These are phyloP conservation scores for Ceriops tagal DNA, from an alignment of 345 rosid species.

Conservation along the genomic window DNA sequence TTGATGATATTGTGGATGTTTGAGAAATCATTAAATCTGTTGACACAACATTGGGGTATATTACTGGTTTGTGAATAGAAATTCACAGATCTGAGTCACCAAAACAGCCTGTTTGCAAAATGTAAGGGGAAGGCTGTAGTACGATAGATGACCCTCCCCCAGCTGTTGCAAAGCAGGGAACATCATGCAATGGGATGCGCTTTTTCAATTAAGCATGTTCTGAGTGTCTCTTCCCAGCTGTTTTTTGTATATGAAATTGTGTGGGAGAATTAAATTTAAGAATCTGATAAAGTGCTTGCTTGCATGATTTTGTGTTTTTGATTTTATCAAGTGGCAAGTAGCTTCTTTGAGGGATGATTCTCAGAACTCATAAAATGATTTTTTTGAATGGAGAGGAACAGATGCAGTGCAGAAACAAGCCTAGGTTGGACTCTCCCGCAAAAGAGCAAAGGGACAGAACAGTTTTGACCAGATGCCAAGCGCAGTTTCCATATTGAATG, in stretches of 20 bases:
- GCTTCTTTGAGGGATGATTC: background rate
- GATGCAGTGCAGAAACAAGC: slow-evolving; percentile 32
- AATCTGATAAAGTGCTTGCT: background rate
- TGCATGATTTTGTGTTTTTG: background rate
- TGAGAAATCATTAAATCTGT: too few relatives aligned
- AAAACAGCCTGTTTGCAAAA: too few relatives aligned
- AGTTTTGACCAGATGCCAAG: slow-evolving; percentile 38
- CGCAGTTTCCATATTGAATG: slow-evolving; percentile 15
- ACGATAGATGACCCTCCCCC: too few relatives aligned
- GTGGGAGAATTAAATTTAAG: background rate
- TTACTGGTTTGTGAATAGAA: too few relatives aligned
- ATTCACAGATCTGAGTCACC: too few relatives aligned
- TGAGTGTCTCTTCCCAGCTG: background rate
- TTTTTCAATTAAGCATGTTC: background rate
- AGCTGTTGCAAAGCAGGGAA: too few relatives aligned
- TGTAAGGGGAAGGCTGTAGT: too few relatives aligned
- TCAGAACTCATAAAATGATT: slow-evolving; percentile 17
- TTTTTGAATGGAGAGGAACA: slow-evolving; percentile 29
- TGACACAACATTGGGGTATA: too few relatives aligned
- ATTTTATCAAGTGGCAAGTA: too few relatives aligned
- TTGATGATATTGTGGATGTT: too few relatives aligned
- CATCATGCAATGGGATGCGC: too few relatives aligned
- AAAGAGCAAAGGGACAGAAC: slow-evolving; percentile 28
- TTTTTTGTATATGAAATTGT: background rate
- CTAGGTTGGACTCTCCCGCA: slow-evolving; percentile 17